These are phyloP conservation scores for Arctium lappa DNA, from an alignment of 129 eudicot genomes.

Conservation along the genomic window DNA sequence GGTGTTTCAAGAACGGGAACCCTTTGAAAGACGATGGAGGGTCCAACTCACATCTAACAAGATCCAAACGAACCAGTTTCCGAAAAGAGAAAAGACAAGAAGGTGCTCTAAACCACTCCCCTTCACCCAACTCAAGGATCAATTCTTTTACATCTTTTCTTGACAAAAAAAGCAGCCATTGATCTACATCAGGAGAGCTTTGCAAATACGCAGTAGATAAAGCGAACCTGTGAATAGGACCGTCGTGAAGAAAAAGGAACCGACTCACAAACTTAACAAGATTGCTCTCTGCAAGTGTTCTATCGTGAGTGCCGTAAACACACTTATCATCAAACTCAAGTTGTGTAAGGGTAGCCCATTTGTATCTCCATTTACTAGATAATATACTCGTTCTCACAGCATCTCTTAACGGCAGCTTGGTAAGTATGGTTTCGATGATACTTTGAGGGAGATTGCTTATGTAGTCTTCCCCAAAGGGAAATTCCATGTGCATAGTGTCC, in stretches of 20 bases:
- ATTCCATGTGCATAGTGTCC: conserved; percentile 39
- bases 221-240: conserved; percentile 77
- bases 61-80: conserved; percentile 71
- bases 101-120: conserved; percentile 88
- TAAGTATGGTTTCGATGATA: conserved; percentile 69
- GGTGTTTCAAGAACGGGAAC: conserved; percentile 53
- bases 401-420: conserved; percentile 74
- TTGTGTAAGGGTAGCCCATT: conserved; percentile 69
- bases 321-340: conserved; percentile 74
- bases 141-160: conserved; percentile 73
- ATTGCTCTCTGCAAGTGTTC: conserved; percentile 37
- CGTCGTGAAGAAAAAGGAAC: conserved; percentile 81
- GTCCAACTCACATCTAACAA: conserved; percentile 84
- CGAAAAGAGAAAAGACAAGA: conserved; percentile 59
- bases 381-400: conserved; percentile 78
- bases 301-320: conserved; percentile 41
- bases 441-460: conserved; percentile 90
- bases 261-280: conserved; percentile 60
- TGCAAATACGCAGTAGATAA: conserved; percentile 58
- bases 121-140: conserved; percentile 78
- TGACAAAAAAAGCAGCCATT: conserved; percentile 89
- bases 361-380: conserved; percentile 82
- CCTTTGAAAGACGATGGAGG: conserved; percentile 75
- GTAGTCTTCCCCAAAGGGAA: conserved; percentile 42
- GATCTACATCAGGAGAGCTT: conserved; percentile 80